Base-by-base conservation (phyloP, 805 yeast genomes). In the Wickerhamia fluorescens region DNA sequence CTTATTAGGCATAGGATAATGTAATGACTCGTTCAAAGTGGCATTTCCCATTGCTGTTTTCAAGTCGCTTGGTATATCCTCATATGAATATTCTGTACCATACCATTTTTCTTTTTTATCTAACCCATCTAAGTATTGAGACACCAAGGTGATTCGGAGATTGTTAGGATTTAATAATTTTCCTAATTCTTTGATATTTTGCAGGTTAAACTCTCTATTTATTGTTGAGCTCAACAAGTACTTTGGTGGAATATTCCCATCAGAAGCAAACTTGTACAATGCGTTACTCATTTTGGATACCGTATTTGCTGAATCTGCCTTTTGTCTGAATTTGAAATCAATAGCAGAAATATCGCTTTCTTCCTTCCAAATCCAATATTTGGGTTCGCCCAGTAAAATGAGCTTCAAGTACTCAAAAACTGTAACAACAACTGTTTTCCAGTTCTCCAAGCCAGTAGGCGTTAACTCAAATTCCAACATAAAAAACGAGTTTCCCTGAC, bases 331-430 rank as follows among this genome's bases (percentile, higher is more conserved):
- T 50, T 76, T 78, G 58, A 89, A 89, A 37, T 72, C 69, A 36
- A 84, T 71, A 27, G 67, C 68, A 13, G 86, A 67, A 45, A 83
- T 74, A 29, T 75, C 79, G 37, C 68, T 67, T 29, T 86, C 53
- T 55, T 89, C 98, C n/a, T 75, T 62, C 58, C 71, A 83, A 14
- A 87, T 64, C 88, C 94, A 84, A 42, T 76, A 61, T 44, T 83
- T 78, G 1, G 95, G 89, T 6, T 73, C 72, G 7, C 68, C 62
- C 4, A 51, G 39, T 14, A 31, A 25, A 18, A 89, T 49, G 64
- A 88, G 54, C 37, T 73, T 68, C 29, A 92, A 57, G 53, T 86
- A 92, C 47, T 82, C 81, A 54, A 89, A 89, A 2, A 75, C 55
- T 21, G 70, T 61, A 22, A 60, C 63, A 1, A 78, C 45, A 2